A percentile compares a stretch with the other conserved stretches of the same genome.
Evolutionary conservation across 2,329 filamentous ascomycete species (phyloP).

Genomic region (Epichloe sp.): DNA sequence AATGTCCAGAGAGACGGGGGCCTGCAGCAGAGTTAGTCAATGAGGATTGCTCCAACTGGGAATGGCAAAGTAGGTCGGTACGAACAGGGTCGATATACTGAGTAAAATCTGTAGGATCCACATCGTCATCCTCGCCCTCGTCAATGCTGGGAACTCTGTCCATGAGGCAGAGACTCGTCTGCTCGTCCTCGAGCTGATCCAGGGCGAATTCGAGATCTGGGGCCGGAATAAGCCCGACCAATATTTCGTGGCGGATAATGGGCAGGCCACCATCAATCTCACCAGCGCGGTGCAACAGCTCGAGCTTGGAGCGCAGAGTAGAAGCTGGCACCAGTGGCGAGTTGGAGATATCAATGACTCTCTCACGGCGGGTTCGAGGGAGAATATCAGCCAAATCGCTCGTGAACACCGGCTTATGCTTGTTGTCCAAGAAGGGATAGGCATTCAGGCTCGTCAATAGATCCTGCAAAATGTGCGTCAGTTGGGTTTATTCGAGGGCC

Average conservation of each 20-base stretch:
- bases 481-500: slow-evolving; percentile 1
- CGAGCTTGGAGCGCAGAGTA: slow-evolving; percentile 67
- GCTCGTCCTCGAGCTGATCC: slow-evolving; percentile 69
- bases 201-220: slow-evolving; percentile 89
- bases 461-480: slow-evolving; percentile 39
- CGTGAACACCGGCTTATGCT: slow-evolving; percentile 82
- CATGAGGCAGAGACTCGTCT: slow-evolving; percentile 69
- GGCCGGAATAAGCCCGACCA: slow-evolving; percentile 85
- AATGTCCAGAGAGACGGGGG: slow-evolving; percentile 79
- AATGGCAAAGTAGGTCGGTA: slow-evolving; percentile 4
- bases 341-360: slow-evolving; percentile 76
- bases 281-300: slow-evolving; percentile 68
- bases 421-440: slow-evolving; percentile 95
- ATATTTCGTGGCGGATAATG: slow-evolving; percentile 62
- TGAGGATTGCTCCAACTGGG: too few relatives aligned
- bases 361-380: slow-evolving; percentile 56
- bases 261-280: slow-evolving; percentile 88
- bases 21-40: slow-evolving; percentile 28
- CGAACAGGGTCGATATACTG: slow-evolving; percentile 76
- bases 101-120: slow-evolving; percentile 73
- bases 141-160: slow-evolving; percentile 49
- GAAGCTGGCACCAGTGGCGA: slow-evolving; percentile 69
- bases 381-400: slow-evolving; percentile 80
- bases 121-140: slow-evolving; percentile 46
- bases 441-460: slow-evolving; percentile 93